phyloP scores from a whole-genome alignment of 306 rosid genomes.

The Luffa aegyptiaca region DNA sequence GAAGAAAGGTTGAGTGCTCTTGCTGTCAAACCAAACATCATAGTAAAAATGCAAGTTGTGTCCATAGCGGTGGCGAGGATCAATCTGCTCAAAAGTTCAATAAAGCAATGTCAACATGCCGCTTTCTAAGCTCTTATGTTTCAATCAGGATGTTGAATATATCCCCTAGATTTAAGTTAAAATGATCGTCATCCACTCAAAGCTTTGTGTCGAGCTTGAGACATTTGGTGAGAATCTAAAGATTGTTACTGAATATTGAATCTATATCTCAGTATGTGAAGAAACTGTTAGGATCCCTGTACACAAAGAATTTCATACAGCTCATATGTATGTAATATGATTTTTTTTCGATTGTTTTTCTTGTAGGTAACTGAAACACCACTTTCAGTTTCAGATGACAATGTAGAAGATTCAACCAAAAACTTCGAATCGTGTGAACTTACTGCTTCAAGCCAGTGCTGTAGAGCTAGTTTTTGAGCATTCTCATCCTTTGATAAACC shows the following conservation, averaged over 20 bases:
- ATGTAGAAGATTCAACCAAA: neutral
- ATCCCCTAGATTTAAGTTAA: neutral
- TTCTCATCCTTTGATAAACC: slow-evolving; percentile 39
- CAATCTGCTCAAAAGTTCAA: slow-evolving; percentile 24
- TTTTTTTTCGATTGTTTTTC: neutral
- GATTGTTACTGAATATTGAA: neutral
- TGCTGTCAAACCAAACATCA: slow-evolving; percentile 29
- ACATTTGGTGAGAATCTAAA: neutral
- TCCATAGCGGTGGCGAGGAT: slow-evolving; percentile 45
- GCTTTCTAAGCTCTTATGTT: neutral
- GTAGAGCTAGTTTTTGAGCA: slow-evolving; percentile 41
- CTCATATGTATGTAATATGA: neutral
- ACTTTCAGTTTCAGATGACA: neutral
- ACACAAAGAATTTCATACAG: neutral
- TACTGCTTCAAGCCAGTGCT: slow-evolving; percentile 55
- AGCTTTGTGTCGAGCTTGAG: neutral
- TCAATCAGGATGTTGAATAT: neutral
- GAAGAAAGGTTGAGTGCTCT: slow-evolving; percentile 40
- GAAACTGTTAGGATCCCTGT: neutral
- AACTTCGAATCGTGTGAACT: neutral
- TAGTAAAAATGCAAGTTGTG: slow-evolving; percentile 40
- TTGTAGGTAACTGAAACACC: neutral
- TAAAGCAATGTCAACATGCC: neutral
- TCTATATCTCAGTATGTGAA: neutral
- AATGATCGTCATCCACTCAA: neutral